Percentiles rank a stretch among this genome's conserved stretches.
These are phyloP conservation scores for Metschnikowia arizonensis DNA, from an alignment of 805 yeast species.

Conservation along the genomic window DNA sequence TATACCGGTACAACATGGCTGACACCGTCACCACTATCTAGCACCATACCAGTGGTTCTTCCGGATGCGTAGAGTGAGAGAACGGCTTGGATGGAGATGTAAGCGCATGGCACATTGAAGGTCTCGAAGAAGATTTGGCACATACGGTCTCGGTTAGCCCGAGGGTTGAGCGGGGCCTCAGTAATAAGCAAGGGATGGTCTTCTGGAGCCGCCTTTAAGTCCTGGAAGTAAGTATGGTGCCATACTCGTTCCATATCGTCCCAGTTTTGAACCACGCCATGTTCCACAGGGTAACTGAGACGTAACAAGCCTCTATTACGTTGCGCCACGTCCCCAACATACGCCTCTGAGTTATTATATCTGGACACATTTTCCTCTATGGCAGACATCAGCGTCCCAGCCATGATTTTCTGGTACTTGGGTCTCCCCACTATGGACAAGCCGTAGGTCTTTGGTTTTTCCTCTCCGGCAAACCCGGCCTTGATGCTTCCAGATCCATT, in stretches of 20 bases:
- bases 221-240: slow-evolving; percentile 60
- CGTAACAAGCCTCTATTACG: slow-evolving; percentile 71
- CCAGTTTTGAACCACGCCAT: slow-evolving; percentile 82
- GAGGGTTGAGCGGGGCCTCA: slow-evolving; percentile 83
- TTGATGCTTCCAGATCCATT: slow-evolving; percentile 79
- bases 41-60: slow-evolving; percentile 81
- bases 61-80: slow-evolving; percentile 84
- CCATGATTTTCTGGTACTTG: slow-evolving; percentile 79
- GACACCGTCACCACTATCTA: slow-evolving; percentile 94
- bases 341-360: slow-evolving; percentile 43
- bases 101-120: slow-evolving; percentile 73
- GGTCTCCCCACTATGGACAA: slow-evolving; percentile 75
- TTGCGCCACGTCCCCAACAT: slow-evolving; percentile 74
- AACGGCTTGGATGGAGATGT: slow-evolving; percentile 71
- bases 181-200: slow-evolving; percentile 87
- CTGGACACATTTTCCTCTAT: slow-evolving; percentile 16
- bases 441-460: slow-evolving; percentile 62
- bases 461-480: slow-evolving; percentile 93
- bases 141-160: slow-evolving; percentile 52
- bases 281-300: slow-evolving; percentile 67
- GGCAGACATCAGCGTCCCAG: slow-evolving; percentile 35
- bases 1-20: slow-evolving; percentile 83
- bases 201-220: slow-evolving; percentile 55
- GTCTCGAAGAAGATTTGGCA: slow-evolving; percentile 68
- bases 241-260: slow-evolving; percentile 79